Percentiles rank a stretch among this genome's conserved stretches.
These are phyloP conservation scores for Suhomyces bribrorum DNA, from an alignment of 1,139 yeast genomes.

Conservation along the genomic window DNA sequence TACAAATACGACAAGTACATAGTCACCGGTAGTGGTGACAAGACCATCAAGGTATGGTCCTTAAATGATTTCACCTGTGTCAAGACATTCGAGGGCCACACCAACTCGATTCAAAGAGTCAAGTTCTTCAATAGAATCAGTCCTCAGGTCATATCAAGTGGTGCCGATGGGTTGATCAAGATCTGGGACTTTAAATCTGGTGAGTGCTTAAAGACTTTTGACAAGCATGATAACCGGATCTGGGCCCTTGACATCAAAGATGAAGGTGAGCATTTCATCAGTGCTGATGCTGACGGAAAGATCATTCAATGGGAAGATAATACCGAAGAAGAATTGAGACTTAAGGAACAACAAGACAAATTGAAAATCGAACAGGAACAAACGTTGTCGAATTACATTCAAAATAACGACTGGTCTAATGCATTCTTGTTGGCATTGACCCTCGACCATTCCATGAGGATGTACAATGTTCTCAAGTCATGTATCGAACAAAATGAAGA, in stretches of 20 bases:
- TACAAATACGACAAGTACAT: slow-evolving; percentile 74
- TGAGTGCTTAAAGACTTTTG: slow-evolving; percentile 74
- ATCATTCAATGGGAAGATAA: slow-evolving; percentile 87
- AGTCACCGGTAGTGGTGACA: slow-evolving; percentile 87
- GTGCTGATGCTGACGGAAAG: slow-evolving; percentile 96
- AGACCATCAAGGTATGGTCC: slow-evolving; percentile 87
- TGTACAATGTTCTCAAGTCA: slow-evolving; percentile 67
- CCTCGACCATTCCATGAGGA: slow-evolving; percentile 81
- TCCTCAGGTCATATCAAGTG: slow-evolving; percentile 75
- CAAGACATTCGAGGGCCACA: slow-evolving; percentile 90
- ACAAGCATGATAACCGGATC: slow-evolving; percentile 89
- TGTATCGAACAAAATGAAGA: slow-evolving; percentile 47
- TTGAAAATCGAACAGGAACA: slow-evolving; percentile 83
- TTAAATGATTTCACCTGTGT: slow-evolving; percentile 71
- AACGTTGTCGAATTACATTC: slow-evolving; percentile 69
- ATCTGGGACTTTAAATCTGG: slow-evolving; percentile 82
- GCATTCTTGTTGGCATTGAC: slow-evolving; percentile 87
- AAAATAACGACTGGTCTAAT: slow-evolving; percentile 75
- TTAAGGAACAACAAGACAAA: slow-evolving; percentile 52
- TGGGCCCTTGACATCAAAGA: slow-evolving; percentile 79
- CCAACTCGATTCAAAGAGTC: slow-evolving; percentile 86
- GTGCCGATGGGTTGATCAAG: slow-evolving; percentile 93
- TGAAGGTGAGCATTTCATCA: slow-evolving; percentile 69
- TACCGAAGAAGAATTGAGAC: slow-evolving; percentile 58
- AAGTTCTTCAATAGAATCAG: slow-evolving; percentile 60